phyloP scores from a whole-genome alignment of 129 eudicot species.

The carrot (Daucus carota) region DNA sequence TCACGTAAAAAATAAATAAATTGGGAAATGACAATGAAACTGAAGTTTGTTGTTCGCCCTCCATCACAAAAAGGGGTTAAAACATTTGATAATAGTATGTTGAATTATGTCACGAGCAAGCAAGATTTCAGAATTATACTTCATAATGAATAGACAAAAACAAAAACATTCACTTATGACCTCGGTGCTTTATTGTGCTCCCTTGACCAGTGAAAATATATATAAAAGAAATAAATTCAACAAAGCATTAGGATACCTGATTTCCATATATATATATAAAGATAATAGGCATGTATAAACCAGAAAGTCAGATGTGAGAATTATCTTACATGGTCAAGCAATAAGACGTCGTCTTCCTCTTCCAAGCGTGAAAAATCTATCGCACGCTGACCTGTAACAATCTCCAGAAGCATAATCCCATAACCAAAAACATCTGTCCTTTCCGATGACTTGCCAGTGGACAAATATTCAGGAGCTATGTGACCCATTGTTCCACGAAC shows the following conservation, averaged over 20 bases:
- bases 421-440: slow-evolving; percentile 94
- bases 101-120: no score
- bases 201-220: not conserved
- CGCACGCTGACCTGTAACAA: slow-evolving; percentile 93
- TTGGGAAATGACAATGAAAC: not conserved
- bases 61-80: not conserved
- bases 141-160: no score
- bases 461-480: slow-evolving; percentile 96
- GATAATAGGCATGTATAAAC: not conserved
- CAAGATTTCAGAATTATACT: not conserved
- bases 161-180: not conserved
- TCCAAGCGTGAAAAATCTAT: slow-evolving; percentile 94
- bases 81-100: not conserved
- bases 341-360: slow-evolving; percentile 94
- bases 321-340: slow-evolving; percentile 90
- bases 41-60: not conserved
- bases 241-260: not conserved
- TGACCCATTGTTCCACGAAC: slow-evolving; percentile 99
- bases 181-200: not conserved
- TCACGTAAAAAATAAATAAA: no score
- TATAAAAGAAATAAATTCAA: no score
- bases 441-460: slow-evolving; percentile 98
- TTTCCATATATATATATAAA: not conserved
- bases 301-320: not conserved
- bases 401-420: slow-evolving; percentile 93